A percentile compares a stretch with the other conserved stretches of the same genome.
These are phyloP conservation scores for Lasiodiplodia sp. DNA, from an alignment of 2,329 filamentous ascomycete species.

Conservation along the genomic window DNA sequence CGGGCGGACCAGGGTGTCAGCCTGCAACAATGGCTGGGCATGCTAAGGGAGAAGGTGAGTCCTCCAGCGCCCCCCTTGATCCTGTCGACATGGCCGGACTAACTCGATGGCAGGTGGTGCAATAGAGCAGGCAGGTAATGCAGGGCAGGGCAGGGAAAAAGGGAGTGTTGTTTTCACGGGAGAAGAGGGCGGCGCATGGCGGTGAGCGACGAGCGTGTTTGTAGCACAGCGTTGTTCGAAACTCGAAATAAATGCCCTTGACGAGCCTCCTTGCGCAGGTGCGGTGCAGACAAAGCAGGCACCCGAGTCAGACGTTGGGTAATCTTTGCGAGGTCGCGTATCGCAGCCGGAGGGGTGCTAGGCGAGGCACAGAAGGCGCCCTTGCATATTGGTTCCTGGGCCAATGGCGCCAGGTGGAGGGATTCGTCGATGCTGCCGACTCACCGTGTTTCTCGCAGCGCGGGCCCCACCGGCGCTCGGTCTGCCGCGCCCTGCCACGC, in stretches of 20 bases:
- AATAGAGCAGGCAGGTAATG: slow-evolving; percentile 37
- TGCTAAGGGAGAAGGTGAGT: slow-evolving; percentile 90
- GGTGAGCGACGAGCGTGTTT: slow-evolving; percentile 16
- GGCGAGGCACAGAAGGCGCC: slow-evolving; percentile 25
- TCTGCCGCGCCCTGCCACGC: slow-evolving; percentile 20
- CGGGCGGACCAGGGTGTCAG: slow-evolving; percentile 92
- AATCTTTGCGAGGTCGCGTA: slow-evolving; percentile 28
- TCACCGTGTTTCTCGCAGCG: slow-evolving; percentile 19
- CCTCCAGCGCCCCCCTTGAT: slow-evolving; percentile 28
- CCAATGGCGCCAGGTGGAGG: slow-evolving; percentile 14
- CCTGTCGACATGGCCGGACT: slow-evolving; percentile 28
- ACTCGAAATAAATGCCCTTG: slow-evolving; percentile 29
- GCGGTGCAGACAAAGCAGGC: slow-evolving; percentile 15
- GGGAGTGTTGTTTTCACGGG: not conserved
- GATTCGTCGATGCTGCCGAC: not conserved
- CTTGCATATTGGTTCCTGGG: slow-evolving; percentile 30
- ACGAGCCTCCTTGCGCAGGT: slow-evolving; percentile 25
- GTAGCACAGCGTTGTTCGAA: slow-evolving; percentile 31
- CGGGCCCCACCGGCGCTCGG: slow-evolving; percentile 17
- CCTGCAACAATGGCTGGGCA: slow-evolving; percentile 91
- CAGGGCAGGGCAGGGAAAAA: slow-evolving; percentile 11
- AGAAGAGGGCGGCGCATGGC: slow-evolving; percentile 23
- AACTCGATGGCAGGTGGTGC: slow-evolving; percentile 41
- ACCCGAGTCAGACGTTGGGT: slow-evolving; percentile 9
- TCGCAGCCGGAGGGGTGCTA: slow-evolving; percentile 16